Evolutionary conservation across 163 green algal species (phyloP).

Genomic region (Scenedesmus sp.): DNA sequence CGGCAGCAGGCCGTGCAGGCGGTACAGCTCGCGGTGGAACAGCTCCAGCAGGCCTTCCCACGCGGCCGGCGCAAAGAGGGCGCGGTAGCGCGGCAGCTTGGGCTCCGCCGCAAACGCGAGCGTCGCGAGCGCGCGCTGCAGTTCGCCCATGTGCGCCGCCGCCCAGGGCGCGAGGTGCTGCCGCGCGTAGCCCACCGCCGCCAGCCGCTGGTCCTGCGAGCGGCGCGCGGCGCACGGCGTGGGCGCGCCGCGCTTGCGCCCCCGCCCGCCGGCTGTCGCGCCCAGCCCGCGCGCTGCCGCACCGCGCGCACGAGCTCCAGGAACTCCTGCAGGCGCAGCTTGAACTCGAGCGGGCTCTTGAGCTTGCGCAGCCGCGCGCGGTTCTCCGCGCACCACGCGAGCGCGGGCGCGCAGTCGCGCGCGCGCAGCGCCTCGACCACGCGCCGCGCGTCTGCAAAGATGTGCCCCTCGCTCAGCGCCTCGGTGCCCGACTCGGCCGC

Average conservation of each 20-base stretch:
- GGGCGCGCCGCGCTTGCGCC: too few relatives aligned
- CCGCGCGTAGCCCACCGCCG: constrained; percentile 85
- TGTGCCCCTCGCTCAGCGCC: constrained; percentile 82
- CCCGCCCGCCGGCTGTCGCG: constrained; percentile 69
- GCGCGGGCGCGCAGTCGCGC: constrained; percentile 73
- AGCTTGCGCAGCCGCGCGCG: constrained; percentile 73
- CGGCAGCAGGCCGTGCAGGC: constrained; percentile 81
- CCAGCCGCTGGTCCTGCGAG: constrained; percentile 52
- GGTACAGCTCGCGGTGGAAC: constrained; percentile 85
- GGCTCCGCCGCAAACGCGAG: constrained; percentile 76
- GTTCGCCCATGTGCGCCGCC: constrained; percentile 64
- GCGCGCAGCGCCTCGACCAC: constrained; percentile 72
- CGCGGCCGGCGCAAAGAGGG: constrained; percentile 58
- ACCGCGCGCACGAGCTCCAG: constrained; percentile 87
- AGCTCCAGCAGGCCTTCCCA: constrained; percentile 74
- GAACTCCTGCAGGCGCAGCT: constrained; percentile 89
- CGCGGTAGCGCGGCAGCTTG: constrained; percentile 60
- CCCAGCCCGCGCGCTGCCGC: constrained; percentile 48
- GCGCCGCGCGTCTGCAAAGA: constrained; percentile 73
- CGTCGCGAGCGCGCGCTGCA: constrained; percentile 85
- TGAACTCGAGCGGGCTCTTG: constrained; percentile 89
- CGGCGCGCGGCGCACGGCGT: too few relatives aligned
- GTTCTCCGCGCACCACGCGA: constrained; percentile 88
- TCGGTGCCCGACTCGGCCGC: constrained; percentile 41
- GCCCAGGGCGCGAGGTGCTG: constrained; percentile 83